Evolutionary conservation across 805 yeast species (phyloP).

Genomic region (Myxozyma vanderwaltii): DNA sequence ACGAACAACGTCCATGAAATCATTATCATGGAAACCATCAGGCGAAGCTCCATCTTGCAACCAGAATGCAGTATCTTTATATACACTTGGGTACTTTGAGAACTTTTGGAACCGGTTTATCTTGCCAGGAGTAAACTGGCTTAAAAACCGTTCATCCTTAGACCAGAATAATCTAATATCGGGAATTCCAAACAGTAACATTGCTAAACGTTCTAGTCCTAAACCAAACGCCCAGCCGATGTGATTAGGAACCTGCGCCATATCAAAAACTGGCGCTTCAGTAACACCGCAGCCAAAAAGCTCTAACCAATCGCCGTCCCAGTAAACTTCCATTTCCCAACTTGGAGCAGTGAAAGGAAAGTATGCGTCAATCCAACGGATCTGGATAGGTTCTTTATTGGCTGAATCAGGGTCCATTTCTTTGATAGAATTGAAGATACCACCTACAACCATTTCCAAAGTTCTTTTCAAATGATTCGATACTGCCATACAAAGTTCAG

Average conservation of each 20-base stretch:
- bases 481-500: slow-evolving; percentile 66
- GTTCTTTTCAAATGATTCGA: slow-evolving; percentile 82
- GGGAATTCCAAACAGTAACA: slow-evolving; percentile 92
- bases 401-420: slow-evolving; percentile 60
- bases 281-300: slow-evolving; percentile 96
- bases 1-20: slow-evolving; percentile 90
- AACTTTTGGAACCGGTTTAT: slow-evolving; percentile 81
- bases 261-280: slow-evolving; percentile 70
- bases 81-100: slow-evolving; percentile 85
- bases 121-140: slow-evolving; percentile 66
- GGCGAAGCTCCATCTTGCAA: slow-evolving; percentile 48
- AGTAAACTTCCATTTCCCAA: slow-evolving; percentile 98
- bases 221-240: slow-evolving; percentile 98
- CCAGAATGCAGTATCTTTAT: slow-evolving; percentile 93
- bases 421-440: slow-evolving; percentile 74
- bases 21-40: slow-evolving; percentile 70
- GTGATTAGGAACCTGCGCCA: slow-evolving; percentile 61
- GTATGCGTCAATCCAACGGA: slow-evolving; percentile 92
- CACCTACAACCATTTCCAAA: slow-evolving; percentile 76
- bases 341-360: slow-evolving; percentile 99
- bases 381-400: slow-evolving; percentile 58
- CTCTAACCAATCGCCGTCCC: slow-evolving; percentile 98
- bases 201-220: slow-evolving; percentile 92
- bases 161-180: slow-evolving; percentile 96
- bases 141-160: slow-evolving; percentile 68